Conservation (phyloP, 345 rosid species). For the Citropsis articulata region DNA sequence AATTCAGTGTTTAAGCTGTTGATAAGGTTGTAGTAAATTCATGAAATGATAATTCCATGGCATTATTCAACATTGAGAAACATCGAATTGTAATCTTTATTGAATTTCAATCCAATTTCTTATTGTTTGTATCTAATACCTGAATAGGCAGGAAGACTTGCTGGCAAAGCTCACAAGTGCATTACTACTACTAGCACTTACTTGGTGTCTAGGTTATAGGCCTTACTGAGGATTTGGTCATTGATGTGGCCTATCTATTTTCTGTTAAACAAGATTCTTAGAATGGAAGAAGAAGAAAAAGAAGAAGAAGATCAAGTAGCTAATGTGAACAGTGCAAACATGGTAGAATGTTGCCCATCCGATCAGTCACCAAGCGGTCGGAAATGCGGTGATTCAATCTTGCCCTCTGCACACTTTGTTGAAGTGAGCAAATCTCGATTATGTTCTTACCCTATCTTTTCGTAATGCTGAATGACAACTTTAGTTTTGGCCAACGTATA, state of each 20-base stretch:
- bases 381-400: slow-evolving; percentile 21
- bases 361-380: slow-evolving; percentile 29
- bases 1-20: neutral
- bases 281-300: slow-evolving; percentile 35
- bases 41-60: neutral
- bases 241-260: slow-evolving; percentile 70
- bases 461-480: neutral
- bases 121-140: neutral
- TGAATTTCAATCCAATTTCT: neutral
- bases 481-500: neutral
- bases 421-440: slow-evolving; percentile 39
- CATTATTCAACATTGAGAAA: neutral
- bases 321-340: slow-evolving; percentile 19
- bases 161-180: neutral
- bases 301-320: slow-evolving; percentile 25
- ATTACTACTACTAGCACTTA: neutral
- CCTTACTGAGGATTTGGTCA: slow-evolving; percentile 18
- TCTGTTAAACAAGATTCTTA: slow-evolving; percentile 56
- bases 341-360: slow-evolving; percentile 22
- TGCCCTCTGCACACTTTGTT: slow-evolving; percentile 40
- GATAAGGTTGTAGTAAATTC: neutral
- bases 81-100: neutral
- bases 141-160: neutral
- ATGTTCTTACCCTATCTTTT: neutral
- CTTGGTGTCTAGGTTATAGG: slow-evolving; percentile 10